phyloP scores from a whole-genome alignment of 2,329 filamentous ascomycete species.

The Hypoxylon sp. region DNA sequence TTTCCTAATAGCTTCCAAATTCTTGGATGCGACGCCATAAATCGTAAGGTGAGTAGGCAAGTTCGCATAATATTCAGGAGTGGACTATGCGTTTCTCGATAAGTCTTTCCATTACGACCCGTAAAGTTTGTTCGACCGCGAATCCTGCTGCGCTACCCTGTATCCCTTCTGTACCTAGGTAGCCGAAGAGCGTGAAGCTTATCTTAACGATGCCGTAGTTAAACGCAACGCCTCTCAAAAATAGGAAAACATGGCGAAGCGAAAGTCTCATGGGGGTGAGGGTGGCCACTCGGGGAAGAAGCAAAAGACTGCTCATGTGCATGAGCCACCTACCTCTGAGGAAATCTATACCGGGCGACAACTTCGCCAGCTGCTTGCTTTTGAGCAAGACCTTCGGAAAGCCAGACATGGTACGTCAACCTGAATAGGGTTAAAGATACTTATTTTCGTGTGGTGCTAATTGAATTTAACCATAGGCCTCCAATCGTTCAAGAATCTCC shows the following conservation, averaged over 20 bases:
- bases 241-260: constrained; percentile 49
- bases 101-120: neutral
- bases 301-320: constrained; percentile 63
- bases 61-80: neutral
- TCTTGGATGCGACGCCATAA: constrained; percentile 14
- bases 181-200: neutral
- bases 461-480: constrained; percentile 59
- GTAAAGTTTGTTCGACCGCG: neutral
- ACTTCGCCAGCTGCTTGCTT: constrained; percentile 75
- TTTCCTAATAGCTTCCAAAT: constrained; percentile 24
- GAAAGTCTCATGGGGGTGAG: constrained; percentile 49
- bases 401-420: constrained; percentile 71
- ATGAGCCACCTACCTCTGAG: constrained; percentile 70
- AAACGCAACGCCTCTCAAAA: constrained; percentile 20
- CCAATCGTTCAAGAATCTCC: constrained; percentile 79
- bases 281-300: constrained; percentile 64
- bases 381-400: constrained; percentile 76
- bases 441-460: constrained; percentile 6
- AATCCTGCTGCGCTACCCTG: neutral
- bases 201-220: constrained; percentile 35
- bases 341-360: constrained; percentile 75
- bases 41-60: neutral
- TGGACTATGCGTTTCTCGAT: neutral
- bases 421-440: neutral
- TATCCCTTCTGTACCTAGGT: neutral